Base-by-base conservation (phyloP, 2,329 filamentous ascomycete species). In the Fusarium sp. region DNA sequence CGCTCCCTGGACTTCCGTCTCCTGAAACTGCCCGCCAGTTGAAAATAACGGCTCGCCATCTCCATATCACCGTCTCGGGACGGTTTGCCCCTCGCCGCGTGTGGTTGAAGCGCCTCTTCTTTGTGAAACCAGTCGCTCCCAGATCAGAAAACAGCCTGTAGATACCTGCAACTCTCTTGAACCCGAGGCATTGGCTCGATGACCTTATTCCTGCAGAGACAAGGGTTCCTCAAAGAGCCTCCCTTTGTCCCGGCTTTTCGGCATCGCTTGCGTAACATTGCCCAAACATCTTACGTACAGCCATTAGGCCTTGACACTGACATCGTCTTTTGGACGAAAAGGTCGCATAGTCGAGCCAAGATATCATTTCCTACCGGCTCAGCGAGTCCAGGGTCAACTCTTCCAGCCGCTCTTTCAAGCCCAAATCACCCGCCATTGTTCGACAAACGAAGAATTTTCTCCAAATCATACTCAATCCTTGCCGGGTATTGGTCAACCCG, bases 1-100 rank as follows among this genome's bases (percentile, higher is more conserved):
- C 71, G 69, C 69, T 52, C 69, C 69, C 70, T 59, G 45, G 14
- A 20, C 20, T 18, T 35, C 35, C 50, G 64, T 72, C 68, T 68
- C 66, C 64, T 72, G 69, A 65, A 65, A 70, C 67, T 72, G 69
- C 42, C 40, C 31, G 5, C 18, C 25, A 52, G 47, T 52, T 14
- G 13, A 60, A 25, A 33, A 52, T 56, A 42, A 50, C 29, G 36
- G 42, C 38, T 36, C 9, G 25, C 52, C 38, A 56, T 36, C 31
- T 57, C 31, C 20, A 35, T 56, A 9, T 20, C 29, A 20, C 52
- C 52, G 52, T 57, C 52, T 36, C 52, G 52, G 31, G 52, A 57
- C 52, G 31, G 52, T 57, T 57, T 57, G 20, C 20, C 31, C 20
- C 52, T 56, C n/a, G 27, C 27, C 11, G 11, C 18, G 18, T 20